Evolutionary conservation across 495 filamentous ascomycete species (phyloP).

Genomic region (Darksidea phi): DNA sequence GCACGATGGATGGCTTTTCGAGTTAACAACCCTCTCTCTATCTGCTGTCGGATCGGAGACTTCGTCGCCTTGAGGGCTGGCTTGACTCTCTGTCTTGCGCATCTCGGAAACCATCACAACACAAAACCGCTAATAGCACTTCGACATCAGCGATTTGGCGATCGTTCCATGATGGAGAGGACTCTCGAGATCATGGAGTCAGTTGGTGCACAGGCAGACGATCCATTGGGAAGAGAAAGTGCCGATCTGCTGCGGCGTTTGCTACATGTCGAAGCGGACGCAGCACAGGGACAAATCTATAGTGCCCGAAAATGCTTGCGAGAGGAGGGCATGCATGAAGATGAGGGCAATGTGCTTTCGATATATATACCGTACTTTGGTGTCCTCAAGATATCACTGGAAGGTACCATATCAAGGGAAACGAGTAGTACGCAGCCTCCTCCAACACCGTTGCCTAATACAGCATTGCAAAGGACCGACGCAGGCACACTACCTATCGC

Average conservation of each 20-base stretch:
- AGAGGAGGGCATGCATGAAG: not conserved
- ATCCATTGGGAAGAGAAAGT: conserved; percentile 7
- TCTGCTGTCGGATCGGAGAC: conserved; percentile 45
- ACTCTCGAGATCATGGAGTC: conserved; percentile 42
- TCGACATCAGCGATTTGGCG: conserved; percentile 46
- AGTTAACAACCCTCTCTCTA: conserved; percentile 17
- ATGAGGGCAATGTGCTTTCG: not conserved
- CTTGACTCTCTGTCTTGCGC: conserved; percentile 33
- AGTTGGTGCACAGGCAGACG: not conserved
- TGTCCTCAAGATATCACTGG: conserved; percentile 9
- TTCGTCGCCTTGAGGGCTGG: conserved; percentile 44
- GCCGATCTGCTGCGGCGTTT: conserved; percentile 8
- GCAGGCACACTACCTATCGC: not conserved
- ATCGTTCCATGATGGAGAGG: conserved; percentile 49
- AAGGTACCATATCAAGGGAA: conserved; percentile 3
- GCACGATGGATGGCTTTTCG: conserved; percentile 43
- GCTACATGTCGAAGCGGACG: conserved; percentile 17
- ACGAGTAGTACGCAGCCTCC: not conserved
- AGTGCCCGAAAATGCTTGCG: not conserved
- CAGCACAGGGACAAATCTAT: not conserved
- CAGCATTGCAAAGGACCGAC: not conserved
- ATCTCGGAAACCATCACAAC: conserved; percentile 30
- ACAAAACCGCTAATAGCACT: conserved; percentile 35
- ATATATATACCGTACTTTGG: conserved; percentile 19
- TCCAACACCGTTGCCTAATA: not conserved